A percentile compares a stretch with the other conserved stretches of the same genome.
phyloP scores from a whole-genome alignment of 2,329 filamentous ascomycete species.

The Fusarium sarcochroum region DNA sequence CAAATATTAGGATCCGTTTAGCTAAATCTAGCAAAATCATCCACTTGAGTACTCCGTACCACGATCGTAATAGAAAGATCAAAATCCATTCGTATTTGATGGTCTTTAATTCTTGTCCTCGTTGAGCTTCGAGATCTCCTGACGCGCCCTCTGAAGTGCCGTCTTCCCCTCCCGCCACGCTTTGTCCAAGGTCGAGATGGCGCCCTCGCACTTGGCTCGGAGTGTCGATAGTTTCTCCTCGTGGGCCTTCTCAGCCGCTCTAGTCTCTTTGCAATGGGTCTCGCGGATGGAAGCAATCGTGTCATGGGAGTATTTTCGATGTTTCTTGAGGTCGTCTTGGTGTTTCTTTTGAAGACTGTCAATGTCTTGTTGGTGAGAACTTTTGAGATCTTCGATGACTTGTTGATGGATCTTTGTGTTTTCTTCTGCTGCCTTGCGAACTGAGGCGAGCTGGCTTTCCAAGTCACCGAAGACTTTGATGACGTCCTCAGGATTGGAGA shows the following conservation, averaged over 20 bases:
- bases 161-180: background rate
- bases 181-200: slow-evolving; percentile 3
- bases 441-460: background rate
- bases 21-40: background rate
- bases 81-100: background rate
- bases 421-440: slow-evolving; percentile 7
- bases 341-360: background rate
- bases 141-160: background rate
- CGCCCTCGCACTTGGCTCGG: background rate
- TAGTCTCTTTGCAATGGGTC: background rate
- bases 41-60: too few relatives aligned
- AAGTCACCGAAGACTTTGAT: background rate
- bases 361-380: background rate
- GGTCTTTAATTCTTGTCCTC: background rate
- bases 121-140: background rate
- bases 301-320: background rate
- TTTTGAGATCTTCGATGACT: background rate
- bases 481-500: background rate
- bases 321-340: background rate
- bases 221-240: slow-evolving; percentile 2
- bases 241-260: background rate
- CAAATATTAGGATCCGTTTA: too few relatives aligned
- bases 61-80: background rate
- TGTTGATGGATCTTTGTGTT: background rate
- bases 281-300: background rate